Evolutionary conservation across 371 early-diverging fungal genomes (phyloP).

Genomic region (Mucor racemosus): DNA sequence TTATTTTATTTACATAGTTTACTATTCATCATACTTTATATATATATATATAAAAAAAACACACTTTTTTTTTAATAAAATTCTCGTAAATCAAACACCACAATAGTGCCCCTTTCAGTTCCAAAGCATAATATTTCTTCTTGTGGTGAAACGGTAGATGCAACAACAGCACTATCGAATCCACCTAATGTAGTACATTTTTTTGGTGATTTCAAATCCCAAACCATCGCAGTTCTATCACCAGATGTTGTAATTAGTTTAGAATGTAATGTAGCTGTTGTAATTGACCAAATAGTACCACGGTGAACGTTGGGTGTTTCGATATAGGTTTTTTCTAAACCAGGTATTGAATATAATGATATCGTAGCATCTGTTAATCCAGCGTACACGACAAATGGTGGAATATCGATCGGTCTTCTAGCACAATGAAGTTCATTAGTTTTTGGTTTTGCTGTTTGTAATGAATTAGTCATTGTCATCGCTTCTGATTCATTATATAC

Average conservation of each 20-base stretch:
- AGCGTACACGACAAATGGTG: slow-evolving; percentile 21
- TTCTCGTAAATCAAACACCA: slow-evolving; percentile 25
- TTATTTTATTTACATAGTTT: too few species aligned
- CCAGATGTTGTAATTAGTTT: slow-evolving; percentile 73
- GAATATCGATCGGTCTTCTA: slow-evolving; percentile 22
- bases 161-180: slow-evolving; percentile 30
- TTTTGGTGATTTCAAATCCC: slow-evolving; percentile 61
- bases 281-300: slow-evolving; percentile 31
- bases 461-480: background rate
- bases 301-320: slow-evolving; percentile 23
- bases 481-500: slow-evolving; percentile 18
- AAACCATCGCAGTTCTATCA: slow-evolving; percentile 71
- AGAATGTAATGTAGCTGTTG: slow-evolving; percentile 27
- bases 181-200: slow-evolving; percentile 18
- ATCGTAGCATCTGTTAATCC: slow-evolving; percentile 15
- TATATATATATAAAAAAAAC: background rate
- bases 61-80: slow-evolving; percentile 26
- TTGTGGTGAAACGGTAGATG: slow-evolving; percentile 22
- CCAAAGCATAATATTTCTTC: slow-evolving; percentile 30
- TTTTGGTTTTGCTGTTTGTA: slow-evolving; percentile 5
- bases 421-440: background rate
- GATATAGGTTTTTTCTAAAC: slow-evolving; percentile 21
- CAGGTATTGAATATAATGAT: slow-evolving; percentile 24
- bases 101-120: slow-evolving; percentile 24
- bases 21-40: too few species aligned